These are phyloP conservation scores for Elaeis oleifera DNA, from an alignment of 202 grass and related monocot species.

Conservation along the genomic window DNA sequence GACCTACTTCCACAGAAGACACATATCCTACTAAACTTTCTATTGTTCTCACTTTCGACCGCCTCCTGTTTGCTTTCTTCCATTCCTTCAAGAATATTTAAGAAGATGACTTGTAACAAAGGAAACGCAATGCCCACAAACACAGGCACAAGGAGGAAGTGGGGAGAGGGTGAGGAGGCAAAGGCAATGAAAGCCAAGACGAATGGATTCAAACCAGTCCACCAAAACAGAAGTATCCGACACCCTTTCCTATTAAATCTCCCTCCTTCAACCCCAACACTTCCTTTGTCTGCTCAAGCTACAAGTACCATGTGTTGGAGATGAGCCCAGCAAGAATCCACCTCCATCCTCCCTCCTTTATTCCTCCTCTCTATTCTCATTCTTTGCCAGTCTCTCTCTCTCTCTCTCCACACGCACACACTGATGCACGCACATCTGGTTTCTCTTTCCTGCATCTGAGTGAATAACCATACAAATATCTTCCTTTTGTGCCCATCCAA, in stretches of 20 bases:
- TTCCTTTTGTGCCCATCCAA: slow-evolving; percentile 4
- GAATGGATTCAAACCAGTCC: background rate
- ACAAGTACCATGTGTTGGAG: background rate
- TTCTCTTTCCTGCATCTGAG: background rate
- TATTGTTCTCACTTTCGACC: slow-evolving; percentile 3
- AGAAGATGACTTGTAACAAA: too few relatives aligned
- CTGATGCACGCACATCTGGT: too few relatives aligned
- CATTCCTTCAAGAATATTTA: slow-evolving; percentile 23
- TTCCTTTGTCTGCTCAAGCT: background rate
- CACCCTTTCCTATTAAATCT: background rate
- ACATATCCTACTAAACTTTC: slow-evolving; percentile 46
- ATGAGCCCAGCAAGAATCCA: slow-evolving; percentile 2
- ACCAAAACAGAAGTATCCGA: background rate
- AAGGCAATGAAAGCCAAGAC: background rate
- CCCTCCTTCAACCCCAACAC: background rate
- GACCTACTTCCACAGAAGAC: slow-evolving; percentile 88
- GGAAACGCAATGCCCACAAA: too few relatives aligned
- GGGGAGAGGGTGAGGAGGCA: background rate
- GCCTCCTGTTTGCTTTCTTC: slow-evolving; percentile 29
- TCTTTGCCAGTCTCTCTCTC: background rate
- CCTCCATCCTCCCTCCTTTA: background rate
- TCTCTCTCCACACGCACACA: background rate
- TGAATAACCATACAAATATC: background rate
- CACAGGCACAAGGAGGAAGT: background rate
- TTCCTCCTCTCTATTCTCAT: too few relatives aligned